Conservation (phyloP, 2,329 filamentous ascomycete species). For the Sphaerulina musiva region DNA sequence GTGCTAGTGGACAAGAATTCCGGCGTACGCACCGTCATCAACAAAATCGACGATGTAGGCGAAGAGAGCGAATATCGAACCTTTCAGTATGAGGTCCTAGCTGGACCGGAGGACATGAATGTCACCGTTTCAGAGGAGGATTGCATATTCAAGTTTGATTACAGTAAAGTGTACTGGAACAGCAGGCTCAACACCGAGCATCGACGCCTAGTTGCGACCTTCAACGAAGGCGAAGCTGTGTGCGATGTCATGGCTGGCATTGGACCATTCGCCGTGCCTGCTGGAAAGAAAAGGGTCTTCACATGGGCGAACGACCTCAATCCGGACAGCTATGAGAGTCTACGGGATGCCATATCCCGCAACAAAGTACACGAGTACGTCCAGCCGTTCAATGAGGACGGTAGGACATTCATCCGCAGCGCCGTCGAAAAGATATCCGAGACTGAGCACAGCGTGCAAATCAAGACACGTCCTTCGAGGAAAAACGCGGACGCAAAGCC, state of each 20-base stretch:
- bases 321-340: slow-evolving; percentile 71
- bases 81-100: slow-evolving; percentile 85
- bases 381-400: slow-evolving; percentile 73
- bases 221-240: slow-evolving; percentile 78
- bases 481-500: slow-evolving; percentile 26
- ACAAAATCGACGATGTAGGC: slow-evolving; percentile 87
- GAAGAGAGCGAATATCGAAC: slow-evolving; percentile 80
- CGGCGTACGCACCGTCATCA: slow-evolving; percentile 79
- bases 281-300: slow-evolving; percentile 82
- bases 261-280: slow-evolving; percentile 87
- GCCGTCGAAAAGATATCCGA: slow-evolving; percentile 54
- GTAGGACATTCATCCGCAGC: slow-evolving; percentile 67
- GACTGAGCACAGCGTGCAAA: slow-evolving; percentile 48
- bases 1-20: slow-evolving; percentile 87
- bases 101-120: slow-evolving; percentile 72
- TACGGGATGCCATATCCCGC: slow-evolving; percentile 60
- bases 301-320: slow-evolving; percentile 98
- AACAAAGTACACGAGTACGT: slow-evolving; percentile 78
- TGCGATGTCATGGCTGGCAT: slow-evolving; percentile 97
- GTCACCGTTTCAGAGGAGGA: slow-evolving; percentile 76
- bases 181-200: slow-evolving; percentile 86
- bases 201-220: slow-evolving; percentile 66
- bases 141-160: slow-evolving; percentile 89
- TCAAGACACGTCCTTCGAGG: slow-evolving; percentile 34
- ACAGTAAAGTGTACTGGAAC: slow-evolving; percentile 97